Evolutionary conservation across 1,284 basidiomycete species (phyloP).

Genomic region (Sporisorium scitamineum): DNA sequence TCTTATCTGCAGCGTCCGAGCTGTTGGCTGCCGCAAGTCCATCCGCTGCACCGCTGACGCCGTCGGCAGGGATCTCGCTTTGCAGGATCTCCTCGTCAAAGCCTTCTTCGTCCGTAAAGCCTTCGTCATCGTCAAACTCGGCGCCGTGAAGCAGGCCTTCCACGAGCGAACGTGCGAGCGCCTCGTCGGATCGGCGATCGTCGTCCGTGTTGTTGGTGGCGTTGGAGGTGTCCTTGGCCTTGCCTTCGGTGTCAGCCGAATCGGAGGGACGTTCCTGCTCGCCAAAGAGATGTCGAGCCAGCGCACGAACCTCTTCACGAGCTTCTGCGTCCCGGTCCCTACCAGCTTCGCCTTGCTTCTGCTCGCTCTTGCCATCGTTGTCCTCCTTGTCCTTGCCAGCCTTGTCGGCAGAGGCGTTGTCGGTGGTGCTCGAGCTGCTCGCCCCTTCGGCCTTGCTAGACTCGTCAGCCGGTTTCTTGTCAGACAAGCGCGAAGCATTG

Average conservation of each 20-base stretch:
- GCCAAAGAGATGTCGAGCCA: conserved; percentile 40
- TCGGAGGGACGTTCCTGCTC: conserved; percentile 9
- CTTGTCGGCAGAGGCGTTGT: not conserved
- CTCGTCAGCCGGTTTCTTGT: conserved; percentile 39
- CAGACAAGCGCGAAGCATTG: conserved; percentile 47
- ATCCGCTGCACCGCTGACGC: conserved; percentile 14
- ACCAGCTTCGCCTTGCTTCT: conserved; percentile 11
- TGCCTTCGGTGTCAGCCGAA: conserved; percentile 28
- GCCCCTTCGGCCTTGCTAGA: conserved; percentile 53
- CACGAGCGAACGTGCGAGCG: conserved; percentile 54
- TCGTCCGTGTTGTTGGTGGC: conserved; percentile 12
- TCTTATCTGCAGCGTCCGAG: conserved; percentile 52
- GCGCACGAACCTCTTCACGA: conserved; percentile 38
- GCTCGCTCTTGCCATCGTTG: conserved; percentile 9
- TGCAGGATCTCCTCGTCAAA: conserved; percentile 62
- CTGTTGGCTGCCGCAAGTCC: conserved; percentile 14
- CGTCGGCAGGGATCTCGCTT: conserved; percentile 52
- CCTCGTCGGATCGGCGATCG: conserved; percentile 46
- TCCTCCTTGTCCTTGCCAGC: conserved; percentile 5
- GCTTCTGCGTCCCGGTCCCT: conserved; percentile 20
- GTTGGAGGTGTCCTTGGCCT: conserved; percentile 14
- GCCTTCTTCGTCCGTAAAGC: conserved; percentile 57
- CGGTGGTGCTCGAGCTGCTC: conserved; percentile 6
- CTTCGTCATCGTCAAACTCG: conserved; percentile 56
- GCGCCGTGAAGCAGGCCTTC: conserved; percentile 56